Conservation (phyloP, 495 filamentous ascomycete genomes). For the Lichina pygmaea region DNA sequence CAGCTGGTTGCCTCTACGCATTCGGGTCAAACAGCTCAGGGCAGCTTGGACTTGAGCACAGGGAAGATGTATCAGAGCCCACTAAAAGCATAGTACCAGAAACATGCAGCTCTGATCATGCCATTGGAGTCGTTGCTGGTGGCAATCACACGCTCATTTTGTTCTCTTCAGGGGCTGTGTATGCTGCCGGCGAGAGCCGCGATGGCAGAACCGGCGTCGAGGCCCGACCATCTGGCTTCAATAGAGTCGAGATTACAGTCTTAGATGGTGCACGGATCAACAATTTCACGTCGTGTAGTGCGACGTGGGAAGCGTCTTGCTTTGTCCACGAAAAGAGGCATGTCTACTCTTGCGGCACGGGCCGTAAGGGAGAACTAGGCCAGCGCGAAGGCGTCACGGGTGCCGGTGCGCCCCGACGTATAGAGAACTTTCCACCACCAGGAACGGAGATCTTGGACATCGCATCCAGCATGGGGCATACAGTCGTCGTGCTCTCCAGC, state of each 20-base stretch:
- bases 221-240: conserved; percentile 6
- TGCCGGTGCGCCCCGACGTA: conserved; percentile 6
- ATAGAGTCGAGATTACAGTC: conserved; percentile 8
- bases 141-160: conserved; percentile 74
- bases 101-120: not conserved
- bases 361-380: conserved; percentile 46
- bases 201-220: conserved; percentile 25
- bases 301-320: conserved; percentile 51
- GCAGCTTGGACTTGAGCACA: conserved; percentile 59
- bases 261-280: not conserved
- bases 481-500: conserved; percentile 40
- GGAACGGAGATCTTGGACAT: conserved; percentile 25
- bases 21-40: conserved; percentile 79
- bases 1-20: conserved; percentile 26
- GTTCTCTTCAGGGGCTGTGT: conserved; percentile 25
- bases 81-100: conserved; percentile 25
- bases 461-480: conserved; percentile 49
- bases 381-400: conserved; percentile 16
- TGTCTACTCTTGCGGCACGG: conserved; percentile 36
- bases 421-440: conserved; percentile 33
- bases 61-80: conserved; percentile 43
- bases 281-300: conserved; percentile 21
- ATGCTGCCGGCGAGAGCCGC: conserved; percentile 30
- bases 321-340: conserved; percentile 20
- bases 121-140: conserved; percentile 33